These are phyloP conservation scores for Neoscytalidium dimidiatum DNA, from an alignment of 2,329 filamentous ascomycete genomes.

Conservation along the genomic window DNA sequence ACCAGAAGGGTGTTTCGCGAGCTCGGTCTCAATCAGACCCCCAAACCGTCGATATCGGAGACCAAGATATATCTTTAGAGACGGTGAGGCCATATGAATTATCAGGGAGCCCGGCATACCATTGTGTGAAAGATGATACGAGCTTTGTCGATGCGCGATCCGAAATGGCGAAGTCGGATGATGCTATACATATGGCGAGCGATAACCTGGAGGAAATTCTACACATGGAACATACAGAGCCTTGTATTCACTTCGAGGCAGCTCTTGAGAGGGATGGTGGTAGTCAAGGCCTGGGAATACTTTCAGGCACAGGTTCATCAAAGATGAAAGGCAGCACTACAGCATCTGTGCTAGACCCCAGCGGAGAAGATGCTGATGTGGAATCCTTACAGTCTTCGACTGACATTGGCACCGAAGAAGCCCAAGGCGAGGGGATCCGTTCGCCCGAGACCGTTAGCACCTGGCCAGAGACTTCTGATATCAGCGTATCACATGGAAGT, in stretches of 20 bases:
- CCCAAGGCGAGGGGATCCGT: not conserved
- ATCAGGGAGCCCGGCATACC: not conserved
- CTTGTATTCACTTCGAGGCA: not conserved
- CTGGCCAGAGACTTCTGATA: not conserved
- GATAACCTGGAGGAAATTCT: not conserved
- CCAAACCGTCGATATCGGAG: not conserved
- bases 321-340: too few species aligned
- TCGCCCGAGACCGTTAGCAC: not conserved
- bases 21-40: not conserved
- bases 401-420: not conserved
- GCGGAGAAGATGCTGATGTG: not conserved
- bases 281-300: not conserved
- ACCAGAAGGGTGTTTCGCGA: not conserved
- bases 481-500: not conserved
- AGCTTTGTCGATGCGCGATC: not conserved
- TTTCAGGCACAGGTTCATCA: not conserved
- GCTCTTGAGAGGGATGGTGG: not conserved
- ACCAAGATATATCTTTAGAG: not conserved
- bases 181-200: not conserved
- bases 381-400: not conserved
- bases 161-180: conserved; percentile 1
- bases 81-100: not conserved
- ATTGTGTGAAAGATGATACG: not conserved
- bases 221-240: not conserved
- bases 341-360: not conserved